These are phyloP conservation scores for Scutellaria minor DNA, from an alignment of 257 asterid genomes.

Conservation along the genomic window DNA sequence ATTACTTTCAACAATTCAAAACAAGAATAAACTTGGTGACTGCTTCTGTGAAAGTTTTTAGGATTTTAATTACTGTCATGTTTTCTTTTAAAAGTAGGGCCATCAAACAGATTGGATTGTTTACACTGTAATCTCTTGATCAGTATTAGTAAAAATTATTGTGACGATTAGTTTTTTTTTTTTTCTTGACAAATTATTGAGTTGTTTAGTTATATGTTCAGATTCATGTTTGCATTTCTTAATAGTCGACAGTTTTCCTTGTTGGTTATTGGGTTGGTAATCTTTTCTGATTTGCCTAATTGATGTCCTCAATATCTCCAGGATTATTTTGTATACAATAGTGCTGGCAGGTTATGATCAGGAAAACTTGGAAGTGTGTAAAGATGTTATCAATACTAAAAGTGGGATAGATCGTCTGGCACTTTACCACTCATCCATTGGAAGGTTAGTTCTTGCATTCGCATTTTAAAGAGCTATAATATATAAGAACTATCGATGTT, in stretches of 20 bases:
- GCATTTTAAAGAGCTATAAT: slow-evolving; percentile 19
- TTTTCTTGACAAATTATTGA: not conserved
- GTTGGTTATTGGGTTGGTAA: not conserved
- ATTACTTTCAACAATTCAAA: slow-evolving; percentile 15
- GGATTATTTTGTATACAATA: slow-evolving; percentile 83
- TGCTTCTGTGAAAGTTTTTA: not conserved
- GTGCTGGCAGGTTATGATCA: slow-evolving; percentile 82
- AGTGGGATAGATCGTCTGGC: slow-evolving; percentile 67
- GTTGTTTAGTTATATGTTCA: slow-evolving; percentile 6
- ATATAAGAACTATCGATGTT: slow-evolving; percentile 2
- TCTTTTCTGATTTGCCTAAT: slow-evolving; percentile 24
- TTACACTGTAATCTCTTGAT: not conserved
- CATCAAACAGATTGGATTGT: not conserved
- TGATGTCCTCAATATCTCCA: slow-evolving; percentile 34
- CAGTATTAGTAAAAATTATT: not conserved
- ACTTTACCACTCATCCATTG: slow-evolving; percentile 83
- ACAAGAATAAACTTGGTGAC: not conserved
- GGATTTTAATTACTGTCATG: not conserved
- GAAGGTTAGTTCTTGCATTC: slow-evolving; percentile 63
- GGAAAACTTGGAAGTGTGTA: slow-evolving; percentile 51
- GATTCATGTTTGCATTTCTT: slow-evolving; percentile 19
- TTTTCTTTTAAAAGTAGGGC: slow-evolving; percentile 16
- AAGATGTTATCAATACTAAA: slow-evolving; percentile 67
- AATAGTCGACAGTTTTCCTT: slow-evolving; percentile 3
- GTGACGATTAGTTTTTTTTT: not conserved